phyloP scores from a whole-genome alignment of 2,329 filamentous ascomycete species.

The Cercospora berteroae region DNA sequence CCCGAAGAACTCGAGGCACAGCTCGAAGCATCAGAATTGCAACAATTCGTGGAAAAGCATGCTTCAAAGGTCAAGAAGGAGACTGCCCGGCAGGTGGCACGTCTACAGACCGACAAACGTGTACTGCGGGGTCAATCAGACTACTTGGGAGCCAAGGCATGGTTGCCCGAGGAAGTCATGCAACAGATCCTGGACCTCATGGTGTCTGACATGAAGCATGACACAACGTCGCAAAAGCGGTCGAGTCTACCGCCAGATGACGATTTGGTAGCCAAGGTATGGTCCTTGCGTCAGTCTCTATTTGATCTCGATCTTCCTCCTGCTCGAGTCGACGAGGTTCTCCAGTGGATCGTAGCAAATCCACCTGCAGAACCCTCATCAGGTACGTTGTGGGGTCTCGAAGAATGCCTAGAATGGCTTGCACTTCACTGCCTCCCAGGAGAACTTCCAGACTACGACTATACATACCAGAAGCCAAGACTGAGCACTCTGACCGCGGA shows the following conservation, averaged over 20 bases:
- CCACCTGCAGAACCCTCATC: constrained; percentile 47
- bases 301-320: constrained; percentile 66
- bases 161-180: constrained; percentile 77
- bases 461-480: constrained; percentile 27
- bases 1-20: constrained; percentile 89
- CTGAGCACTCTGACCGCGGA: constrained; percentile 7
- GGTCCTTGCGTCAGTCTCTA: constrained; percentile 77
- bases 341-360: constrained; percentile 61
- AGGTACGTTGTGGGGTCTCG: constrained; percentile 70
- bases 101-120: constrained; percentile 81
- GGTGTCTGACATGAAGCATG: constrained; percentile 53
- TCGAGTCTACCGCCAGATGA: constrained; percentile 62
- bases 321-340: constrained; percentile 59
- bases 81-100: constrained; percentile 69
- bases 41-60: constrained; percentile 81
- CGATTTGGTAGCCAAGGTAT: constrained; percentile 74
- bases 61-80: constrained; percentile 76
- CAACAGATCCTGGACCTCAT: constrained; percentile 74
- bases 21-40: constrained; percentile 85
- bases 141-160: constrained; percentile 68
- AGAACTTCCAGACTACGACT: constrained; percentile 38
- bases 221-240: constrained; percentile 47
- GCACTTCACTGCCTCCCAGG: constrained; percentile 65
- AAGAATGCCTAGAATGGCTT: constrained; percentile 87
- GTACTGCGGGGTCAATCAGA: constrained; percentile 77